Evolutionary conservation across 345 rosid genomes (phyloP).

Genomic region (Gossypium thurberi): DNA sequence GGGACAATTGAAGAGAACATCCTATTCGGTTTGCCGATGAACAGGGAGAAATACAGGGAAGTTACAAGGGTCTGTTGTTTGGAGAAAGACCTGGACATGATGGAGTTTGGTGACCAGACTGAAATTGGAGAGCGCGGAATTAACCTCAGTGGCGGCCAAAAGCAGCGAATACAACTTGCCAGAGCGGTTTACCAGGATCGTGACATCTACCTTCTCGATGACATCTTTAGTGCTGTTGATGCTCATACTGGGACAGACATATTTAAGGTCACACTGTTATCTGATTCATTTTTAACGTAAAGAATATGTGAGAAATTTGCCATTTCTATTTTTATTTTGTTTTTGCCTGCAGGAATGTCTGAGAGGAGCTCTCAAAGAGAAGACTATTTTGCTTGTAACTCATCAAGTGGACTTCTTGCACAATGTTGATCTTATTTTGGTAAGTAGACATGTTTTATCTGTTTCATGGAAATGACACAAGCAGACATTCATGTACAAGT

Average conservation of each 20-base stretch:
- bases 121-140: conserved; percentile 97
- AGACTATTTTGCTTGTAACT: conserved; percentile 82
- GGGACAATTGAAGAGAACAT: conserved; percentile 85
- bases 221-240: conserved; percentile 93
- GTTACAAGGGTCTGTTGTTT: conserved; percentile 68
- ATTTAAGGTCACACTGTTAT: conserved; percentile 52
- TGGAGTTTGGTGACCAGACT: conserved; percentile 93
- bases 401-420: conserved; percentile 97
- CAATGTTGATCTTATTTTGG: conserved; percentile 76
- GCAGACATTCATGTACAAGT: not conserved
- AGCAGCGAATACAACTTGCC: conserved; percentile 92
- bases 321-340: conserved; percentile 6
- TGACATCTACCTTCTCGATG: conserved; percentile 88
- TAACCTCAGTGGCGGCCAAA: conserved; percentile 96
- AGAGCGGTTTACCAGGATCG: conserved; percentile 87
- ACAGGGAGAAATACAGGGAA: conserved; percentile 46
- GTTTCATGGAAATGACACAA: not conserved
- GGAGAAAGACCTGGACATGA: conserved; percentile 83
- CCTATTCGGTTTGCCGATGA: conserved; percentile 82
- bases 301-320: not conserved
- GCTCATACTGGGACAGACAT: conserved; percentile 94
- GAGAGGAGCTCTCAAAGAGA: conserved; percentile 76
- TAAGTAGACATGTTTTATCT: conserved; percentile 17
- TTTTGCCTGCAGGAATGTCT: conserved; percentile 60
- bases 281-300: conserved; percentile 2